These are phyloP conservation scores for Mycena olivaceomarginata DNA, from an alignment of 768 basidiomycete species.

Conservation along the genomic window DNA sequence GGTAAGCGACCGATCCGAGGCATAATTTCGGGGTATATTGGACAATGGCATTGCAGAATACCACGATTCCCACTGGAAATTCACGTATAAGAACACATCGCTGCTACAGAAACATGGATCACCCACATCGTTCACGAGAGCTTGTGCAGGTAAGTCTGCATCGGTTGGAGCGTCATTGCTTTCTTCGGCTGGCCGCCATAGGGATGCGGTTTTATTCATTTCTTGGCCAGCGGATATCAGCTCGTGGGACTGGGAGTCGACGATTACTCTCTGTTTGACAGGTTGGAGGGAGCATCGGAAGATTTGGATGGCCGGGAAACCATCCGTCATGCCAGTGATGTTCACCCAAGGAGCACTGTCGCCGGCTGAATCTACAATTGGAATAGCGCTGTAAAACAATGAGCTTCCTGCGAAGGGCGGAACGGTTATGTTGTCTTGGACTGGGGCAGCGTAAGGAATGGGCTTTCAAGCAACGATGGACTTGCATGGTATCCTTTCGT, in stretches of 20 bases:
- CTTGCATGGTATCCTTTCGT: background rate
- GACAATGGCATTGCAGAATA: slow-evolving; percentile 5
- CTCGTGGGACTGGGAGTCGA: background rate
- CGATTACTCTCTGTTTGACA: background rate
- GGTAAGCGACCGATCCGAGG: background rate
- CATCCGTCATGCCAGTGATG: slow-evolving; percentile 1
- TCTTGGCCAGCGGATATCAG: background rate
- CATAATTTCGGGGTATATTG: slow-evolving; percentile 2
- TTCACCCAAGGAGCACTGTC: background rate
- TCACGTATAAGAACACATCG: background rate
- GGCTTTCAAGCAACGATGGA: background rate
- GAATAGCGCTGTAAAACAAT: background rate
- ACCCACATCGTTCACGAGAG: background rate
- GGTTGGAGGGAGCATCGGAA: background rate
- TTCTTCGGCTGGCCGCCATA: slow-evolving; percentile 1
- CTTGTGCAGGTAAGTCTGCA: background rate
- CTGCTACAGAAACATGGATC: background rate
- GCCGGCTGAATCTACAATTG: background rate
- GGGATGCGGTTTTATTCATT: background rate
- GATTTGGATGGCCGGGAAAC: background rate
- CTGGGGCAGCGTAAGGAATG: background rate
- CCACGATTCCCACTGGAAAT: slow-evolving; percentile 3
- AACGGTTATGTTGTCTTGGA: background rate
- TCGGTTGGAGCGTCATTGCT: background rate
- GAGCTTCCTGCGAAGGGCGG: background rate